Evolutionary conservation across 768 basidiomycete species (phyloP).

Genomic region (Tylopilus sp.): DNA sequence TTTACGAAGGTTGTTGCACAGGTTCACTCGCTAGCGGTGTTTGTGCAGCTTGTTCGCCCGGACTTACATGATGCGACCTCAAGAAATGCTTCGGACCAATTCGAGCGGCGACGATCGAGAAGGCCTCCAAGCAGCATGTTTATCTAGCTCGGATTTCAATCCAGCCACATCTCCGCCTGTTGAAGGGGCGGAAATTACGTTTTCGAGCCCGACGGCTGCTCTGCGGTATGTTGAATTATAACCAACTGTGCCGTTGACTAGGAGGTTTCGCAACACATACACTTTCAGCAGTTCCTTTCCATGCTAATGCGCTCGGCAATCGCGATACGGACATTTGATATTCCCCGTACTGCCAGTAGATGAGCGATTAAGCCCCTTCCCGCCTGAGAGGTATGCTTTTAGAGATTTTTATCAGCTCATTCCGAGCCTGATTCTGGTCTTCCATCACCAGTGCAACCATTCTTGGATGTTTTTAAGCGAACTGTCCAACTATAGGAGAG

Average conservation of each 20-base stretch:
- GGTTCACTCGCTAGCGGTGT: too few relatives aligned
- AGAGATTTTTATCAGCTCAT: background rate
- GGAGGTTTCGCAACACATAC: background rate
- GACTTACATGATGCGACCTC: too few relatives aligned
- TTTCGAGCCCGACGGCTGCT: background rate
- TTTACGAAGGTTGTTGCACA: too few relatives aligned
- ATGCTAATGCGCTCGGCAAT: background rate
- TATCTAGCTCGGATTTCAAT: background rate
- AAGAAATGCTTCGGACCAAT: background rate
- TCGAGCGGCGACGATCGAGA: background rate
- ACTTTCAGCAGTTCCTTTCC: background rate
- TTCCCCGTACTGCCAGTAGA: background rate
- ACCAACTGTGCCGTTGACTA: background rate
- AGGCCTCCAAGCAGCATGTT: too few relatives aligned
- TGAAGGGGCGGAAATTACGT: background rate
- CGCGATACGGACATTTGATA: background rate
- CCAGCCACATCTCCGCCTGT: background rate
- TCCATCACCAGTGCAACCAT: background rate
- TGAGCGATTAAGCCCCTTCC: background rate
- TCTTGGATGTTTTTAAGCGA: background rate
- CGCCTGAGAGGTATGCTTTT: background rate
- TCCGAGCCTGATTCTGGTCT: background rate
- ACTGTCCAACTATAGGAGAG: background rate
- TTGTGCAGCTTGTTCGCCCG: too few relatives aligned
- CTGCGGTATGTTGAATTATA: background rate